Evolutionary conservation across 225 moss, liverwort and hornwort species (phyloP), one percentile per base, ranked within the genome.

Genomic region (Marchantia paleacea): DNA sequence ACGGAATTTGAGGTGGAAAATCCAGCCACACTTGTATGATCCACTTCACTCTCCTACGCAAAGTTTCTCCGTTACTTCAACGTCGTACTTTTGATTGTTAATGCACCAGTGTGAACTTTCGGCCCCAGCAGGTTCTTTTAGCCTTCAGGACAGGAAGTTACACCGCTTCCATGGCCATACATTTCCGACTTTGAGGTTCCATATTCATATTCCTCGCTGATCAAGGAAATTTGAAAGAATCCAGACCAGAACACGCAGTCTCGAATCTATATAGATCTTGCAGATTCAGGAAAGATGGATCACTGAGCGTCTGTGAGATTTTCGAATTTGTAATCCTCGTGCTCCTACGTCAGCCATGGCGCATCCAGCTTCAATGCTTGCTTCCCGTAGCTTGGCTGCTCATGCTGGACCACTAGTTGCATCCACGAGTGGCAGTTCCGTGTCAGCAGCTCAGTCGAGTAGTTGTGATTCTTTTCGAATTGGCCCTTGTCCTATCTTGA

Each of bases 291-390:
- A 26, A 7, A 13, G 25, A 73, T n/a, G 53, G 52, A 28, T 74
- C 14, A 74, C 15, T 55, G 54, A 53, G 54, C 9, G 7, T 53
- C 74, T 74, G 54, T 12, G 20, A 16, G 47, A 14, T n/a, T 55
- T 2, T 73, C 26, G 31, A 12, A 13, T 5, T 28, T 26, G 16
- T 0, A 55, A 26, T 51, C 8, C 11, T 10, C 24, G 75, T 55
- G 15, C 16, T 22, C 18, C 75, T 60, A 29, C 22, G 22, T 57
- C 60, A 76, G 31, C 39, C 12, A 76, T 76, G 75, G 75, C 74
- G 28, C 54, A 74, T 8, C 16, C 28, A 74, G 74, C 60, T 76
- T 18, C 75, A 39, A 29, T 76, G 26, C 31, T 60, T 61, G 30
- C 47, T 31, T 22, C 26, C 47, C 39, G 58, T 12, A 10, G 58